Evolutionary conservation across 1,284 basidiomycete species (phyloP).

Genomic region (Ganoderma meredithae): DNA sequence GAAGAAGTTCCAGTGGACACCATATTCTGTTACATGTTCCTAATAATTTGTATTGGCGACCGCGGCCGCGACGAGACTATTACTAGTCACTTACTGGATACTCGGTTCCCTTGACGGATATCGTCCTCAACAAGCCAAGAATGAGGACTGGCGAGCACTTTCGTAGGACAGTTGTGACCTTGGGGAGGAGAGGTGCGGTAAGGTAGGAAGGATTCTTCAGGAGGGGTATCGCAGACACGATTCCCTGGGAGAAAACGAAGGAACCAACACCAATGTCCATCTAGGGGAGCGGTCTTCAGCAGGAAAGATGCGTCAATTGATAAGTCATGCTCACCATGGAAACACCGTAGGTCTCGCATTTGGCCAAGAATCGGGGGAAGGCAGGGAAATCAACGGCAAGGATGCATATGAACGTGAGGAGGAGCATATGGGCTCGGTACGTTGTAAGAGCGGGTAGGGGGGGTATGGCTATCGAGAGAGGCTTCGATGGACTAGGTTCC

Average conservation of each 20-base stretch:
- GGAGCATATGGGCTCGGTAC: slow-evolving; percentile 95
- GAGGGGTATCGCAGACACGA: slow-evolving; percentile 85
- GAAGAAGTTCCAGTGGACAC: slow-evolving; percentile 99
- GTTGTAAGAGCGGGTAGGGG: slow-evolving; percentile 81
- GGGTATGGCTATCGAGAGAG: slow-evolving; percentile 36
- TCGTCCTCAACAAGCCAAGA: slow-evolving; percentile 81
- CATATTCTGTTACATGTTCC: slow-evolving; percentile 98
- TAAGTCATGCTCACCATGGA: slow-evolving; percentile 71
- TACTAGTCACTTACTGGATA: slow-evolving; percentile 78
- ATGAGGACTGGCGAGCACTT: slow-evolving; percentile 76
- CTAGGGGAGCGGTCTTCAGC: slow-evolving; percentile 48
- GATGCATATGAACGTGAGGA: slow-evolving; percentile 91
- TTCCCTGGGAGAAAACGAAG: slow-evolving; percentile 93
- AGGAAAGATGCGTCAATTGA: not conserved
- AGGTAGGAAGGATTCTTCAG: slow-evolving; percentile 67
- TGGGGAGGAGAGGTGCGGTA: slow-evolving; percentile 55
- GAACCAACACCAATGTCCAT: slow-evolving; percentile 99
- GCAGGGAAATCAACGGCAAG: slow-evolving; percentile 96
- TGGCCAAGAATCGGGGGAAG: slow-evolving; percentile 89
- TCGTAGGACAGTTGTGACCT: slow-evolving; percentile 56
- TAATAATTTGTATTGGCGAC: slow-evolving; percentile 49
- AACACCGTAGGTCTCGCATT: slow-evolving; percentile 95
- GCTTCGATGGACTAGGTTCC: slow-evolving; percentile 14
- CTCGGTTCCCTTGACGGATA: slow-evolving; percentile 92
- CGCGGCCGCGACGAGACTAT: too few species aligned